Conservation (phyloP, 805 yeast genomes). For the Candida maris region DNA sequence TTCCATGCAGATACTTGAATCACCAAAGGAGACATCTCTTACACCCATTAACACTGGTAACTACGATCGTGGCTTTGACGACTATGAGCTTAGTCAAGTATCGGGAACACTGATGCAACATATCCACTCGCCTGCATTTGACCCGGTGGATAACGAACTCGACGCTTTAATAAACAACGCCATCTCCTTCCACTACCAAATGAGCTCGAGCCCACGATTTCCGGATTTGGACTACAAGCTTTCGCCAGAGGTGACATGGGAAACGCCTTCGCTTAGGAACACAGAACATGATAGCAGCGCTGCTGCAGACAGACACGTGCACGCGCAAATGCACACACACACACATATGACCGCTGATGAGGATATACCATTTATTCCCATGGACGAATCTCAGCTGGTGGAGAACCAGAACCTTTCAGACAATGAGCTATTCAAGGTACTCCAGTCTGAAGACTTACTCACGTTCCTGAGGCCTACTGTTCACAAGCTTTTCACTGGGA, state of each 20-base stretch:
- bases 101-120: slow-evolving; percentile 7
- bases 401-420: slow-evolving; percentile 29
- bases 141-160: slow-evolving; percentile 4
- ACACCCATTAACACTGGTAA: background rate
- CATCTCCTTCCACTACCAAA: slow-evolving; percentile 1
- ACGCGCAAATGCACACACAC: background rate
- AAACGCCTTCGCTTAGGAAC: background rate
- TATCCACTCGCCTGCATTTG: slow-evolving; percentile 9
- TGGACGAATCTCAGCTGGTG: slow-evolving; percentile 36
- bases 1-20: too few relatives aligned
- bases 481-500: slow-evolving; percentile 22
- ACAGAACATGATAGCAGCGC: background rate
- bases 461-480: slow-evolving; percentile 27
- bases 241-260: background rate
- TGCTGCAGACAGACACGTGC: slow-evolving; percentile 1
- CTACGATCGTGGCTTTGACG: background rate
- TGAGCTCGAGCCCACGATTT: background rate
- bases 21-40: background rate
- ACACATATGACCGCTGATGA: slow-evolving; percentile 1
- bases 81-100: background rate
- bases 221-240: background rate
- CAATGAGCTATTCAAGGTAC: slow-evolving; percentile 21
- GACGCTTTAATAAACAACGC: slow-evolving; percentile 11
- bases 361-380: slow-evolving; percentile 23
- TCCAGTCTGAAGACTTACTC: slow-evolving; percentile 20